Evolutionary conservation across 345 rosid genomes (phyloP), one percentile per base, ranked within the genome.

Genomic region (Turritis glabra): DNA sequence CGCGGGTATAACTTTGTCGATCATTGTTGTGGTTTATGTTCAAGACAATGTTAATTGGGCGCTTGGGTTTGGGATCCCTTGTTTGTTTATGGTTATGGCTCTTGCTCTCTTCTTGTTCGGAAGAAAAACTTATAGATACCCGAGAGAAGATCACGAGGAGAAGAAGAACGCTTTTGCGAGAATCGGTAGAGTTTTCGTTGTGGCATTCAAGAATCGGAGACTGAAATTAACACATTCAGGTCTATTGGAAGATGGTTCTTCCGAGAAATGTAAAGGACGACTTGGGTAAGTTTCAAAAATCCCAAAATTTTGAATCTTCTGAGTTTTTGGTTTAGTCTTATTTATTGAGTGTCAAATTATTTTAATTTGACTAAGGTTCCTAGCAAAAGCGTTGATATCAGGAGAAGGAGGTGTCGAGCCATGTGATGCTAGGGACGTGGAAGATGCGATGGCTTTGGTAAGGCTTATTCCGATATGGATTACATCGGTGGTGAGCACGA

Each of bases 401-500:
- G 64, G 82, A 29, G 82, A 76, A 38, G 80, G 60, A 8, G 29
- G 65, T 27, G 69, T 37, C 29, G 81, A 69, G 70, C 81, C 90
- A 18, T 89, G 98, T 81, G 68, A 85, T 3, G 27, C 79, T 22
- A 83, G 81, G 67, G 95, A 90, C 55, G 96, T 94, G 40, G 96
- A 91, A 80, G 90, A 94, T 80, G 91, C 87, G 23, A 94, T 88
- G 77, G 85, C 84, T 32, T 79, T 90, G 4, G 72, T 88, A 7
- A 88, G 91, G 11, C 84, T 94, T 30, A 58, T 91, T 37, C 98
- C 98, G 22, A 74, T 94, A 51, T 94, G 96, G 98, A 61, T 90
- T 52, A 76, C 81, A 23, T 84, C 96, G 72, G 65, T 94, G 32
- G 88, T 88, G 80, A 89, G 86, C 79, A 69, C 83, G 3, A 90